Evolutionary conservation across 306 rosid genomes (phyloP), one percentile per base, ranked within the genome.

Genomic region (Prunus mume): DNA sequence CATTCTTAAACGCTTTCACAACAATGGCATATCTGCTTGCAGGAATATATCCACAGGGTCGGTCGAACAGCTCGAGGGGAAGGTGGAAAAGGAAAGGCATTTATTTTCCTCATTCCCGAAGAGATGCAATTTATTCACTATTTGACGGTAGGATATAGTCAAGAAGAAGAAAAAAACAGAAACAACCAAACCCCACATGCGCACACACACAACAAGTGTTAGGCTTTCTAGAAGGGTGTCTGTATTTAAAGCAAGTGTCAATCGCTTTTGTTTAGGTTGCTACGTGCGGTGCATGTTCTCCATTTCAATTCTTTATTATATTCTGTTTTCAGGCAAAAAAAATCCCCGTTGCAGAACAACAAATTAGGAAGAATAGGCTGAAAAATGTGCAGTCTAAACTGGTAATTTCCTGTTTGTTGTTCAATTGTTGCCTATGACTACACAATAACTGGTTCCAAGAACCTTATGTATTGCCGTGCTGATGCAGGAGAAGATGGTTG

Each of bases 31-130:
- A 71, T 30, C 52, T 75, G 57, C 74, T 78, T 70, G 82, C 86
- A 95, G 98, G 98, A 95, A 82, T 95, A 95, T 71, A 92, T 90
- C 75, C 98, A 95, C 64, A 89, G 98, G 81, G 96, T 95, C 86
- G 98, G 98, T 73, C 91, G 98, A 88, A 92, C 98, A 78, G 97
- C 98, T 78, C 95, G 97, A 55, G 97, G 98, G 34, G 96, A 95
- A 84, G 96, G 98, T 81, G 95, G 85, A 20, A 91, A 82, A 77
- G 98, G 97, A 85, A 85, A 88, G 72, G 98, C 97, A 30, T 82
- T 93, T 54, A 92, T 91, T 82, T 93, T 91, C 76, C 83, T 91
- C 81, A 91, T 88, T 76, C 93, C 93, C 60, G 94, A 91, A 87
- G 98, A 91, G 74, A 65, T 88, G 88, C 86, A 76, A 60, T 93